Percentiles rank a stretch among this genome's conserved stretches.
Evolutionary conservation across 106 monocot genomes (phyloP).

Genomic region (Dendrobium catenatum): DNA sequence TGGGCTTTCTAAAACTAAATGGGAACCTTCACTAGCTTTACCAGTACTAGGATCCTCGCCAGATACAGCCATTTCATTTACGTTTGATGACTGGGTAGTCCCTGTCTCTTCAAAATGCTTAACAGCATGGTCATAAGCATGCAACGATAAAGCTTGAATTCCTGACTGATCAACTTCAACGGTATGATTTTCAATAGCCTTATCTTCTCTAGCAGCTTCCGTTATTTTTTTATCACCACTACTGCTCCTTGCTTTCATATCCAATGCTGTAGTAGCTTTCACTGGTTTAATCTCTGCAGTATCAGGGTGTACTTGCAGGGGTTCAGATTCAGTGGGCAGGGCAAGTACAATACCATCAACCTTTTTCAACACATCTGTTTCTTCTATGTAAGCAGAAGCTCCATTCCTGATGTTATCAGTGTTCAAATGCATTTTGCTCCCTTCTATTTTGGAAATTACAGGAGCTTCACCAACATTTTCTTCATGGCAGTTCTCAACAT

Average conservation of each 20-base stretch:
- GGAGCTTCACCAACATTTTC: too few species aligned
- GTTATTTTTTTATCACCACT: background rate
- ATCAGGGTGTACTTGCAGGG: background rate
- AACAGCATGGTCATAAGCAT: background rate
- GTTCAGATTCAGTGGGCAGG: background rate
- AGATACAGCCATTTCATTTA: too few species aligned
- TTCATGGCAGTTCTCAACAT: too few species aligned
- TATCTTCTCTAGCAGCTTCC: constrained; percentile 2
- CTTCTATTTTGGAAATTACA: background rate
- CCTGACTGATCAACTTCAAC: background rate
- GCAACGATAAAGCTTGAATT: background rate
- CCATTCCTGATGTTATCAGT: background rate
- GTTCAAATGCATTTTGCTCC: background rate
- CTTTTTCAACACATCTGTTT: background rate
- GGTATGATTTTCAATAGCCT: background rate
- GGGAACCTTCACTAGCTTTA: background rate
- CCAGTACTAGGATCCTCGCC: background rate
- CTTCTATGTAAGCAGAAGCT: background rate
- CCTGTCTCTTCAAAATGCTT: background rate
- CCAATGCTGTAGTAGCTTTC: background rate
- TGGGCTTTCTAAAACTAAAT: background rate
- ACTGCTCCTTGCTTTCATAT: background rate
- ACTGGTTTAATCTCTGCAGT: background rate
- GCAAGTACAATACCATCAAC: background rate
- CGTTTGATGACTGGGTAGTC: background rate